Evolutionary conservation across 768 basidiomycete species (phyloP), one percentile per base, ranked within the genome.

Genomic region (Leccinum truebloodii): DNA sequence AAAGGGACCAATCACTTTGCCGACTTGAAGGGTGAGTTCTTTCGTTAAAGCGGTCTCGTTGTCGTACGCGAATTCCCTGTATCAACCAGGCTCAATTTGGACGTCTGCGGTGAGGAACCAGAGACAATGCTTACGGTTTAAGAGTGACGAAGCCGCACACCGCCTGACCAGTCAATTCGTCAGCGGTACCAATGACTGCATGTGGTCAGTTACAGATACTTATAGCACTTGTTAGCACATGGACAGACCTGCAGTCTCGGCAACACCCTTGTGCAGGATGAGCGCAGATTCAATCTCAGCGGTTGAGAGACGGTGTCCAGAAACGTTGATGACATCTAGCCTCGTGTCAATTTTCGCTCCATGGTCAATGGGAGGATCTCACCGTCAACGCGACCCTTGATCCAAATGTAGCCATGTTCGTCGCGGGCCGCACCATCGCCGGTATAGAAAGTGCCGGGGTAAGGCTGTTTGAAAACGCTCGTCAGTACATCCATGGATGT

Each of bases 281-380:
- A 99, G 82, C 7, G 96, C 95, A 3, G 92, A 94, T 78, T 99
- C 96, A 61, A 99, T 97, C 78, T 98, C 96, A 57, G 96, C 96
- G 4, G 96, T 99, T 48, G 94, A 95, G 57, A 99, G 80, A 68
- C 96, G 89, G 75, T 99, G 96, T 2, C 96, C 96, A 46, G 96
- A 95, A 34, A 98, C 95, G 76, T 98, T 98, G 83, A 97, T 97
- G 60, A 97, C 95, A 77, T 96, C 91, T 92, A 67, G 13, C 59
- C 44, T 12, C 34, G 28, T 24, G 7, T 62, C 16, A 58, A 34
- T n/a, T 49, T 54, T 26, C 18, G 58, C 44, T 39, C 44, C 44
- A 14, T 14, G 2, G 34, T 50, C 13, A 60, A 55, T 24, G 48
- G 53, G 20, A 60, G 30, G 5, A 65, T 82, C 76, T 65, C 81